A percentile compares a stretch with the other conserved stretches of the same genome.
Conservation (phyloP, 2,329 filamentous ascomycete genomes). For the Botrytis aclada region DNA sequence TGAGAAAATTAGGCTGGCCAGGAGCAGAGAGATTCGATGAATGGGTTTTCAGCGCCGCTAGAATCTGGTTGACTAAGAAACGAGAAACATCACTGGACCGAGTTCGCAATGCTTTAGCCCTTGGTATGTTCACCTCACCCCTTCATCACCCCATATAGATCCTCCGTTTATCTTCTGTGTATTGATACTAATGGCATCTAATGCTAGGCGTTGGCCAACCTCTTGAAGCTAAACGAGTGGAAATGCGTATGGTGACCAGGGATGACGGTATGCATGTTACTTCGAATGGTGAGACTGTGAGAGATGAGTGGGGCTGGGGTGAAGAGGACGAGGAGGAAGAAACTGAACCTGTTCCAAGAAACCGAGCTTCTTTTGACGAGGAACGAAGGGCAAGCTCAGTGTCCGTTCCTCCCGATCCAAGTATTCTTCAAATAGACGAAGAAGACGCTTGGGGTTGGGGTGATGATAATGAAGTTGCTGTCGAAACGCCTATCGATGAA, state of each 20-base stretch:
- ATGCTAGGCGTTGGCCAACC: slow-evolving; percentile 59
- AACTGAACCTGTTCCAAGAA: slow-evolving; percentile 23
- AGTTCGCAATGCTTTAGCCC: slow-evolving; percentile 66
- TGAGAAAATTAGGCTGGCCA: slow-evolving; percentile 63
- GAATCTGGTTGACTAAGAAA: slow-evolving; percentile 81
- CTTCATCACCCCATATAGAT: background rate
- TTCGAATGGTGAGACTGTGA: slow-evolving; percentile 45
- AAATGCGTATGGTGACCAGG: slow-evolving; percentile 74
- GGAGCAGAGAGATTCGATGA: slow-evolving; percentile 62
- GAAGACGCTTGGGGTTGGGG: slow-evolving; percentile 75
- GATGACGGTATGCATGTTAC: slow-evolving; percentile 63
- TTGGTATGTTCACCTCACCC: slow-evolving; percentile 25
- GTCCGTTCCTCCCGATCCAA: slow-evolving; percentile 17
- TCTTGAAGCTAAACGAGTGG: slow-evolving; percentile 75
- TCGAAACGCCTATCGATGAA: slow-evolving; percentile 35
- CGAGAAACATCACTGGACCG: slow-evolving; percentile 75
- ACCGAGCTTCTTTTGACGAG: slow-evolving; percentile 31
- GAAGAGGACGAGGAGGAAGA: slow-evolving; percentile 55
- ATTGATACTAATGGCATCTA: background rate
- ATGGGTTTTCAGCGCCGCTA: slow-evolving; percentile 78
- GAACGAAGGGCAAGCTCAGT: slow-evolving; percentile 19
- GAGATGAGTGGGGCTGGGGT: slow-evolving; percentile 75
- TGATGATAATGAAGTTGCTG: slow-evolving; percentile 55
- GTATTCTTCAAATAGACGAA: slow-evolving; percentile 38
- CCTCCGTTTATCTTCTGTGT: background rate